Evolutionary conservation across 2,329 filamentous ascomycete species (phyloP), one percentile per base, ranked within the genome.

Genomic region (Trichoderma sp.): DNA sequence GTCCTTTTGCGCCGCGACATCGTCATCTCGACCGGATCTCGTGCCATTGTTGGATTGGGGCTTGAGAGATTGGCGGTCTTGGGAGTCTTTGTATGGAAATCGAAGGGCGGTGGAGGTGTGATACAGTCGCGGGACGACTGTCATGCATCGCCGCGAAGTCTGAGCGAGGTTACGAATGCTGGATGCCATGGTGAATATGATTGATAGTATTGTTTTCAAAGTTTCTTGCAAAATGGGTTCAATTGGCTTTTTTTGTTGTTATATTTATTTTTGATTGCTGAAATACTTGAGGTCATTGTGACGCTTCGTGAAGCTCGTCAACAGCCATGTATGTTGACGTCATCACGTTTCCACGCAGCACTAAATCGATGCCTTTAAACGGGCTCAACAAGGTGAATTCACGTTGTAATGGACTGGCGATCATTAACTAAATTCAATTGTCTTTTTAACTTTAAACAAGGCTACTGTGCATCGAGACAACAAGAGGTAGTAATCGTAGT

Each of bases 41-140:
- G 88, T 88, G 81, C 91, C 88, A 78, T 97, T 93, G 68, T 86
- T 88, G 3, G 87, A 81, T 39, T 88, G 85, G 0, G 92, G 89
- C 72, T 91, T 88, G 39, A 97, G 85, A 3, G 85, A 85, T 74
- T 91, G 86, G 66, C 89, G 87, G 77, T 91, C 86, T 74, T 87
- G 84, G 65, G 83, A 80, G 76, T 87, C 82, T 74, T 88, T 88
- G 79, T 86, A 86, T 4, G 85, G 78, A 4, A 73, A 55, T 9
- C 74, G 74, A 13, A 74, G 39, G 26, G 72, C 57, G 2, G 78
- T 20, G 0, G 81, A 79, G 36, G 76, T 75, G 76, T 83, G 82
- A 58, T 83, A 79, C 20, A 75, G 74, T 3, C 80, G 79, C 30
- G 72, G 67, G 50, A 68, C 12, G 26, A 12, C 11, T 15, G 59